A percentile compares a stretch with the other conserved stretches of the same genome.
These are phyloP conservation scores for Aspergillus pseudoviridinutans DNA, from an alignment of 2,329 filamentous ascomycete genomes.

Conservation along the genomic window DNA sequence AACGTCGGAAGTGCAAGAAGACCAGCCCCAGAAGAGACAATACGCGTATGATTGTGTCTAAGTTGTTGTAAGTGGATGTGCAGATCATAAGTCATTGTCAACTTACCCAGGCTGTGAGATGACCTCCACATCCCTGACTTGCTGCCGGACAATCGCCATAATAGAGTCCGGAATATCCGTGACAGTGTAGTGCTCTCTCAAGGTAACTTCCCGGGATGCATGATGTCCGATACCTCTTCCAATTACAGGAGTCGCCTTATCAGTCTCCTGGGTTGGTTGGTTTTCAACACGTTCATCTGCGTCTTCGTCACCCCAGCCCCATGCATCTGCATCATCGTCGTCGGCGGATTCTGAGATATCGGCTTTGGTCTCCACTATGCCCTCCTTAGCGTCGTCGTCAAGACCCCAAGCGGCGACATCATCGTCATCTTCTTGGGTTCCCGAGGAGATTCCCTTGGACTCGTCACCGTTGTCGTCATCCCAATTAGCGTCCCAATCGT, in stretches of 20 bases:
- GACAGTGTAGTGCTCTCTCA: slow-evolving; percentile 83
- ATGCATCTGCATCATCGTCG: slow-evolving; percentile 58
- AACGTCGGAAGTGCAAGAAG: slow-evolving; percentile 45
- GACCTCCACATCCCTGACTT: slow-evolving; percentile 40
- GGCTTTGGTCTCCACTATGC: slow-evolving; percentile 14
- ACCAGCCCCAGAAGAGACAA: slow-evolving; percentile 40
- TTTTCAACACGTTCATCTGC: slow-evolving; percentile 30
- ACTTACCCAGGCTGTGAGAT: slow-evolving; percentile 37
- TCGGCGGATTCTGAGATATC: slow-evolving; percentile 14
- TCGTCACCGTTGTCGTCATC: slow-evolving; percentile 59
- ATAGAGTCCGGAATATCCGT: slow-evolving; percentile 83
- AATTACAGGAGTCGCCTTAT: slow-evolving; percentile 19
- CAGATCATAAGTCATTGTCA: neutral
- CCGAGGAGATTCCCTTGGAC: slow-evolving; percentile 13
- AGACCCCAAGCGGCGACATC: slow-evolving; percentile 51
- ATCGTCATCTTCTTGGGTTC: slow-evolving; percentile 34
- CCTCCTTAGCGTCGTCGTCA: slow-evolving; percentile 38
- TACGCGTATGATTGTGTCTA: slow-evolving; percentile 32
- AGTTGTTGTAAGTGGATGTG: slow-evolving; percentile 17
- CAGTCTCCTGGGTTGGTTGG: slow-evolving; percentile 16
- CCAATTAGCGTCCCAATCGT: slow-evolving; percentile 79
- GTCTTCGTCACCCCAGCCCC: slow-evolving; percentile 73
- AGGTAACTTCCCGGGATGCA: slow-evolving; percentile 60
- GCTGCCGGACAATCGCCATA: slow-evolving; percentile 38
- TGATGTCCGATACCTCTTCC: slow-evolving; percentile 14